phyloP scores from a whole-genome alignment of 805 yeast species.

The Barnettozyma wickerhamii region DNA sequence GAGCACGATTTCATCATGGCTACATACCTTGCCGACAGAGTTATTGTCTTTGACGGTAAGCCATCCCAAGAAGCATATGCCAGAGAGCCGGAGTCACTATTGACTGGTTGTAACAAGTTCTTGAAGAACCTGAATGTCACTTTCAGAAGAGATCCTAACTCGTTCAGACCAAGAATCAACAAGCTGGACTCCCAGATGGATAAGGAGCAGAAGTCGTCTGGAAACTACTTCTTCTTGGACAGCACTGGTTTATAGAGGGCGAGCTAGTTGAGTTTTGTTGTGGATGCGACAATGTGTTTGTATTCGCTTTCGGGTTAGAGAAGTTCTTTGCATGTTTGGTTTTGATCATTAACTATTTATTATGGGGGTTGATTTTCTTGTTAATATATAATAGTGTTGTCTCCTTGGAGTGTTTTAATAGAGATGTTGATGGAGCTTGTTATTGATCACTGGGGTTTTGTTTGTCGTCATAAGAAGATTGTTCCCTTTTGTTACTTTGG shows the following conservation, averaged over 20 bases:
- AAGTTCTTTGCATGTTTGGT: constrained; percentile 9
- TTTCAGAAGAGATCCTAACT: constrained; percentile 98
- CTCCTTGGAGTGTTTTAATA: neutral
- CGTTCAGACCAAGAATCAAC: constrained; percentile 98
- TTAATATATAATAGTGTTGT: constrained; percentile 10
- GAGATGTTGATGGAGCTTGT: neutral
- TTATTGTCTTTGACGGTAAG: constrained; percentile 94
- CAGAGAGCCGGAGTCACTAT: constrained; percentile 82
- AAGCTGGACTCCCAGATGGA: constrained; percentile 98
- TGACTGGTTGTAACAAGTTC: constrained; percentile 97
- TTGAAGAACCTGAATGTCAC: constrained; percentile 96
- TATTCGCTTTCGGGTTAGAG: neutral
- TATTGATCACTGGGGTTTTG: too few relatives aligned
- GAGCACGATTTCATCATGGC: constrained; percentile 99
- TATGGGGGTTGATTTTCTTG: constrained; percentile 18
- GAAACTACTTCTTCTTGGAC: constrained; percentile 96
- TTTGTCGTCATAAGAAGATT: neutral
- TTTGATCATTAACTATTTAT: constrained; percentile 15
- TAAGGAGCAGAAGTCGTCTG: constrained; percentile 88
- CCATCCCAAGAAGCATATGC: constrained; percentile 88
- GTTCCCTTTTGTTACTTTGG: neutral
- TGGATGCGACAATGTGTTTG: neutral
- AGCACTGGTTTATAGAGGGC: constrained; percentile 39
- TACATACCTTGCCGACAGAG: constrained; percentile 97
- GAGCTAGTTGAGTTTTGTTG: constrained; percentile 1